Base-by-base conservation (phyloP, 495 filamentous ascomycete genomes). In the Bryoglossum gracile region DNA sequence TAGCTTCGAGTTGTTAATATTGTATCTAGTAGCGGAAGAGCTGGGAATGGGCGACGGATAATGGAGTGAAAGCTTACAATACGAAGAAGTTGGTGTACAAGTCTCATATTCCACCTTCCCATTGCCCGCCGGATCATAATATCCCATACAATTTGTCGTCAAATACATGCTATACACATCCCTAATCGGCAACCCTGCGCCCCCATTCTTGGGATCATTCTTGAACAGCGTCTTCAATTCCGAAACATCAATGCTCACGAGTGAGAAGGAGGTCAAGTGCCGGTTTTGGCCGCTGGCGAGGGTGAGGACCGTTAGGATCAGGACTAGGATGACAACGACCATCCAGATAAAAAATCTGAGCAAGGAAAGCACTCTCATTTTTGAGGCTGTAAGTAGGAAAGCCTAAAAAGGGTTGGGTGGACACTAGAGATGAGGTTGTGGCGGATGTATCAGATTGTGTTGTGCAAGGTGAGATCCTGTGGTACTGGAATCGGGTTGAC, bases 91-190 rank as follows among this genome's bases (percentile, higher is more conserved):
- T 32, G 32, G 14, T 23, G 23, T 43, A 28, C 41, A 25, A 32
- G 3, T 13, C 16, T 32, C 14, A 9, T 0, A 14, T 13, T 5
- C 18, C 21, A 22, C 41, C 18, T n/a, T n/a, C 23, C 8, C 24
- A 14, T 5, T 34, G 14, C 28, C n/a, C 8, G 37, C 18, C n/a
- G 47, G 39, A 18, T 4, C 9, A 16, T n/a, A 44, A 16, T 30
- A 32, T 1, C 51, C 51, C 1, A 13, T 14, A 18, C 45, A 44
- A n/a, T 23, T 26, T 1, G 37, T 48, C 10, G n/a, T 36, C 21
- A 54, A 14, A 24, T 42, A 48, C 4, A 54, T 14, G n/a, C 10
- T 43, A 19, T 48, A 51, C 13, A 45, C 40, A 30, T 51, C 48
- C 10, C 37, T 40, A 11, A 51, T 51, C 1, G 48, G 40, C 3